phyloP scores from a whole-genome alignment of 2,329 filamentous ascomycete genomes.

The Xylogone sp. region DNA sequence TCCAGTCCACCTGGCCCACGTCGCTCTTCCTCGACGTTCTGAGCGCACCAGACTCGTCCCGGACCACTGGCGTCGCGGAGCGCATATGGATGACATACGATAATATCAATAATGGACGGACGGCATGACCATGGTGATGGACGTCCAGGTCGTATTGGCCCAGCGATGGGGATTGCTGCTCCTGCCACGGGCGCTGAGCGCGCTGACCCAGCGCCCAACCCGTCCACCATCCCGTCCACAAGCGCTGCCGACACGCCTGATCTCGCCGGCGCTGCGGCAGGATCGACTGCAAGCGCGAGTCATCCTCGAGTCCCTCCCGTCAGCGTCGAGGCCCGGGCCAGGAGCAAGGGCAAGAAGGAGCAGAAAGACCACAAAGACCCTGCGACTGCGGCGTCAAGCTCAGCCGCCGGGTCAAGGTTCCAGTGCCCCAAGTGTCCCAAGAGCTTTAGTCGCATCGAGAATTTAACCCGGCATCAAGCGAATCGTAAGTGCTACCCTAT shows the following conservation, averaged over 20 bases:
- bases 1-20: not conserved
- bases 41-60: not conserved
- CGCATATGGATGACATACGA: not conserved
- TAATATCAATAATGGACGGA: not conserved
- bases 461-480: conserved; percentile 25
- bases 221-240: no score
- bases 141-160: no score
- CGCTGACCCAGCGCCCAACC: no score
- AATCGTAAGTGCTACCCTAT: conserved; percentile 25
- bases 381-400: not conserved
- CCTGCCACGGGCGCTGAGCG: not conserved
- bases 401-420: conserved; percentile 11
- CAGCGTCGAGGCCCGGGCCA: no score
- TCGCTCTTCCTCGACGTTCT: no score
- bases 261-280: not conserved
- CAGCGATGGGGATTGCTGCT: no score
- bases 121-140: not conserved
- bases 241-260: no score
- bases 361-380: not conserved
- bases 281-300: not conserved
- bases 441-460: conserved; percentile 26
- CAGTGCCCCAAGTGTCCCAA: conserved; percentile 25
- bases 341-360: not conserved
- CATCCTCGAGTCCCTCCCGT: no score
- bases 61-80: not conserved